Evolutionary conservation across 192 early-diverging fungal species (phyloP), one percentile per base, ranked within the genome.

Genomic region (Coemansia javaensis): DNA sequence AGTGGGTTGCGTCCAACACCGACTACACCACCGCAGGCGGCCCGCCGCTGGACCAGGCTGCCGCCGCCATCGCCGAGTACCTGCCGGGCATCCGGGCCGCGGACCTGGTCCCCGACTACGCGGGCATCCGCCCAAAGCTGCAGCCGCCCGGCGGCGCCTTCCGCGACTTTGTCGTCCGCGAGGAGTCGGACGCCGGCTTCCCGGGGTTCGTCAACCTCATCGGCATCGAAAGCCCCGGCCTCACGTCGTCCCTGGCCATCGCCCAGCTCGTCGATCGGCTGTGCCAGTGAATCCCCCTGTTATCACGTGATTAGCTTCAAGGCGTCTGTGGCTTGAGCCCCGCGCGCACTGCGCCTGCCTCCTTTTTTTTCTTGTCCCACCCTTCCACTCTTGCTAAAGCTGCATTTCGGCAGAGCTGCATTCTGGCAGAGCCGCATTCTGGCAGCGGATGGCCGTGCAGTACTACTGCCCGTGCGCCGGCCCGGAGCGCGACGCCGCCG

Each of bases 121-220:
- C 85, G 3, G 91, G 91, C 15, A 88, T 92, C 14, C 84, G 91
- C 44, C 89, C 91, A 5, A 94, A 94, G 61, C 77, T 94, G 6
- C 77, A 84, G 25, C 75, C 71, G 1, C 85, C 84, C 0, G 86
- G 81, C 21, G 86, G 81, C 24, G 59, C 75, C 4, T 88, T 89
- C 50, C 68, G 71, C 39, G 91, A 94, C 50, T 94, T 92, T 75
- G 57, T 83, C 6, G 82, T 94, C 28, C 60, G 80, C 13, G 74
- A 84, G 18, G 83, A 85, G 56, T 36, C 39, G 1, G 55, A 53
- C 0, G 50, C 58, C 23, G 80, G 70, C 0, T 60, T 79, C 23
- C 47, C 66, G 0, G 81, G 82, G 0, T 87, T 89, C 64, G 79
- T 88, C 34, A 88, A 90, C 34, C 64, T 91, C 11, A 47, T 84